phyloP scores from a whole-genome alignment of 2,329 filamentous ascomycete species.

The Aspergillus fumigatus region DNA sequence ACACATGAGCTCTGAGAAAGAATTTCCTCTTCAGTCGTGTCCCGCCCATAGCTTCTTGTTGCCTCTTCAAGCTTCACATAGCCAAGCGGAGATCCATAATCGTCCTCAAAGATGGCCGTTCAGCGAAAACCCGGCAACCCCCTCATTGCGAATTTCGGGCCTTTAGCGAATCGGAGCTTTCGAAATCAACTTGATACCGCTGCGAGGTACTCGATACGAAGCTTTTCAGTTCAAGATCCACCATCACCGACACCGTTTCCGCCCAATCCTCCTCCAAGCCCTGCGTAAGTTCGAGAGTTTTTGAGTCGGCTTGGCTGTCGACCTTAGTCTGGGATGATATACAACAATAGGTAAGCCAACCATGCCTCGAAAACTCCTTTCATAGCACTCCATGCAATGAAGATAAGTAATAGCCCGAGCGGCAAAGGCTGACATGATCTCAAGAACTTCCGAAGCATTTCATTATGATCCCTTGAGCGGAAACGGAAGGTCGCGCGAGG shows the following conservation, averaged over 20 bases:
- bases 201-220: not conserved
- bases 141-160: not conserved
- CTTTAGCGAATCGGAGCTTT: not conserved
- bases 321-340: not conserved
- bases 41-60: not conserved
- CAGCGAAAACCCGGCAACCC: not conserved
- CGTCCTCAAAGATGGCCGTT: not conserved
- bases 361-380: not conserved
- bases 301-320: not conserved
- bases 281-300: slow-evolving; percentile 26
- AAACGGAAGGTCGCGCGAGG: not conserved
- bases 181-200: not conserved
- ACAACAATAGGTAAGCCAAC: not conserved
- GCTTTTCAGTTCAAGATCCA: slow-evolving; percentile 19
- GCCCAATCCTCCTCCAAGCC: slow-evolving; percentile 39
- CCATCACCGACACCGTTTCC: slow-evolving; percentile 33
- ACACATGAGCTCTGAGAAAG: not conserved
- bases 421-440: not conserved
- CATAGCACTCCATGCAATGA: not conserved
- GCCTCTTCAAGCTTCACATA: not conserved
- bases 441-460: not conserved
- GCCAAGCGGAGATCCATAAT: not conserved
- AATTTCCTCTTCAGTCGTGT: not conserved
- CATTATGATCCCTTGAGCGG: not conserved
- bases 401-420: not conserved